Evolutionary conservation across 495 filamentous ascomycete species (phyloP).

Genomic region (Neurospora sp.): DNA sequence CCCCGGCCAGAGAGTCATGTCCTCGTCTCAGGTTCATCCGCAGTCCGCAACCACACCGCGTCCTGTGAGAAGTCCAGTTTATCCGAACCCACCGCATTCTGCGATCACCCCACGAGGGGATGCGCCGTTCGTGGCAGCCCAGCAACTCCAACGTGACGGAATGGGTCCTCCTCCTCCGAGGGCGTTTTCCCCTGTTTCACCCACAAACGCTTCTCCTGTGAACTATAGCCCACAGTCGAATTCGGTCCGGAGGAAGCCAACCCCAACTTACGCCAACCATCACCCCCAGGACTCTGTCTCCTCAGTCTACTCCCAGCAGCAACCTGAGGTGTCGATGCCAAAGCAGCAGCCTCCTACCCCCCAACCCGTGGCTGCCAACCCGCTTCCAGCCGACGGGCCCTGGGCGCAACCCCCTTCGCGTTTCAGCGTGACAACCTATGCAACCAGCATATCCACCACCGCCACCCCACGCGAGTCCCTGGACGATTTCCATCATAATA

Average conservation of each 20-base stretch:
- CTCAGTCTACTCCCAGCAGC: constrained; percentile 26
- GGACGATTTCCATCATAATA: constrained; percentile 19
- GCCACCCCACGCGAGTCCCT: constrained; percentile 48
- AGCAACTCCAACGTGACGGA: constrained; percentile 14
- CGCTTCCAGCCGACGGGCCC: constrained; percentile 7
- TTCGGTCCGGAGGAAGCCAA: constrained; percentile 31
- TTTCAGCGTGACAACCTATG: constrained; percentile 66
- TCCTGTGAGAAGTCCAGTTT: constrained; percentile 14
- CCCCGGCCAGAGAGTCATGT: constrained; percentile 13
- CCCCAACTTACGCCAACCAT: constrained; percentile 19
- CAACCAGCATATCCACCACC: constrained; percentile 36
- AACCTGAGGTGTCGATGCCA: not conserved
- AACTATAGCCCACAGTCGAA: constrained; percentile 15
- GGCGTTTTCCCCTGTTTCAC: constrained; percentile 2
- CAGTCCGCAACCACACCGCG: constrained; percentile 11
- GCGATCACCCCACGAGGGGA: constrained; percentile 13
- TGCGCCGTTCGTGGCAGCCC: constrained; percentile 19
- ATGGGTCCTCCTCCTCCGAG: constrained; percentile 1
- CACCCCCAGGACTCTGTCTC: constrained; percentile 27
- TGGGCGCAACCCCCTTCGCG: constrained; percentile 52
- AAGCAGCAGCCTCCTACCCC: constrained; percentile 13
- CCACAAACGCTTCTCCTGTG: constrained; percentile 6
- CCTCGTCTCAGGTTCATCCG: constrained; percentile 15
- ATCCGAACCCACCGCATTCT: constrained; percentile 28
- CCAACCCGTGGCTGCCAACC: constrained; percentile 9